Evolutionary conservation across 331 rosid species (phyloP).

Genomic region (Pyrus hybrid): DNA sequence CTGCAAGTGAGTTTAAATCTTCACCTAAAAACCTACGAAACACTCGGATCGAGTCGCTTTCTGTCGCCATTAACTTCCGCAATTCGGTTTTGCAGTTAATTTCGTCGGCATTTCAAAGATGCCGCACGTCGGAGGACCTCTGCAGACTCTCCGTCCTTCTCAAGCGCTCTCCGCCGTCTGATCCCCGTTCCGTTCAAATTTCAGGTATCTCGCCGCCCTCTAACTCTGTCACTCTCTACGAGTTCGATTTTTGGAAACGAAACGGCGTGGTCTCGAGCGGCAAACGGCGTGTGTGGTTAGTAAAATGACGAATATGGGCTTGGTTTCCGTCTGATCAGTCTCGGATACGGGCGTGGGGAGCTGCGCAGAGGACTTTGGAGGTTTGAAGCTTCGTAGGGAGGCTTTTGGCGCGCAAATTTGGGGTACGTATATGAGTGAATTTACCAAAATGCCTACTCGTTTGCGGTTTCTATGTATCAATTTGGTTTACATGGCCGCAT

Average conservation of each 20-base stretch:
- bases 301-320: not conserved
- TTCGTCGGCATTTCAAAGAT: slow-evolving; percentile 67
- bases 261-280: not conserved
- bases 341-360: slow-evolving; percentile 86
- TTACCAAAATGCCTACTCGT: not conserved
- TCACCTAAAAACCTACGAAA: not conserved
- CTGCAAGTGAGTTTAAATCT: slow-evolving; percentile 42
- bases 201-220: slow-evolving; percentile 37
- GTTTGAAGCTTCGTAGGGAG: slow-evolving; percentile 33
- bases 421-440: slow-evolving; percentile 34
- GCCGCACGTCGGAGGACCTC: slow-evolving; percentile 58
- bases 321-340: slow-evolving; percentile 34
- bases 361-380: slow-evolving; percentile 56
- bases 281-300: not conserved
- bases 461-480: not conserved
- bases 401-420: slow-evolving; percentile 34
- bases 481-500: not conserved
- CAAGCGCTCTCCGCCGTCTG: slow-evolving; percentile 40
- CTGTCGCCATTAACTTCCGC: not conserved
- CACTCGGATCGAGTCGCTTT: not conserved
- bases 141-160: slow-evolving; percentile 61
- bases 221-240: not conserved
- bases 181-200: slow-evolving; percentile 28
- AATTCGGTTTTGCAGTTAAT: slow-evolving; percentile 36
- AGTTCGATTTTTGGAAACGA: not conserved